phyloP scores from a whole-genome alignment of 192 early-diverging fungal genomes.

The Mortierella antarctica region DNA sequence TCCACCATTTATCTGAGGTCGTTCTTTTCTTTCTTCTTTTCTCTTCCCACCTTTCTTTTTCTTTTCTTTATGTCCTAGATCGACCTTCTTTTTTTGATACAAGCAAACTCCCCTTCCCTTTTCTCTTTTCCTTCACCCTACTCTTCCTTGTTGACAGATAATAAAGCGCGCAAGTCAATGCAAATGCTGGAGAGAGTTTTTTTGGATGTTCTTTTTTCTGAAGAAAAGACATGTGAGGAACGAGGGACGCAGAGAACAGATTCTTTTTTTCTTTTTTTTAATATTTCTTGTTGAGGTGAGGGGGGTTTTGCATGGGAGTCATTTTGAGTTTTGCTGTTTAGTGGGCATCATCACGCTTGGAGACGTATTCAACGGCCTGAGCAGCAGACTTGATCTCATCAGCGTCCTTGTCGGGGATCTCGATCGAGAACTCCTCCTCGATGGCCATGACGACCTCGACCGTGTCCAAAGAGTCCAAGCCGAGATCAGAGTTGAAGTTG shows the following conservation, averaged over 20 bases:
- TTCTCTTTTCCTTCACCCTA: neutral
- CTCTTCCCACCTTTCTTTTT: slow-evolving; percentile 8
- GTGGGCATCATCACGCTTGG: slow-evolving; percentile 76
- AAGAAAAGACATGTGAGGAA: no score
- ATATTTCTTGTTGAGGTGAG: neutral
- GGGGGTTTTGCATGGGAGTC: neutral
- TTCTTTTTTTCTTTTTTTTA: no score
- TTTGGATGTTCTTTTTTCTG: no score
- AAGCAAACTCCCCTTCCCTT: neutral
- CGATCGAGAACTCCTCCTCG: slow-evolving; percentile 99
- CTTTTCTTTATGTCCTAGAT: slow-evolving; percentile 7
- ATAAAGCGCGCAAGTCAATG: neutral
- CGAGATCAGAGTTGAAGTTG: slow-evolving; percentile 93
- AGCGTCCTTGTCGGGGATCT: slow-evolving; percentile 96
- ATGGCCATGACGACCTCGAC: slow-evolving; percentile 99
- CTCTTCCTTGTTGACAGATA: neutral
- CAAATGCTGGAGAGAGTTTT: no score
- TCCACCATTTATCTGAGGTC: neutral
- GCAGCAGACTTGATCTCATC: slow-evolving; percentile 92
- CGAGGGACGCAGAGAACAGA: neutral
- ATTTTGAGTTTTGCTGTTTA: slow-evolving; percentile 58
- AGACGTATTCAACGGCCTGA: slow-evolving; percentile 90
- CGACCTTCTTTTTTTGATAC: neutral
- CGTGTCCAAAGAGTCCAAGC: slow-evolving; percentile 95
- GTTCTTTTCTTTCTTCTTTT: slow-evolving; percentile 16